Evolutionary conservation across 2,329 filamentous ascomycete genomes (phyloP).

Genomic region (Fusarium albidum): DNA sequence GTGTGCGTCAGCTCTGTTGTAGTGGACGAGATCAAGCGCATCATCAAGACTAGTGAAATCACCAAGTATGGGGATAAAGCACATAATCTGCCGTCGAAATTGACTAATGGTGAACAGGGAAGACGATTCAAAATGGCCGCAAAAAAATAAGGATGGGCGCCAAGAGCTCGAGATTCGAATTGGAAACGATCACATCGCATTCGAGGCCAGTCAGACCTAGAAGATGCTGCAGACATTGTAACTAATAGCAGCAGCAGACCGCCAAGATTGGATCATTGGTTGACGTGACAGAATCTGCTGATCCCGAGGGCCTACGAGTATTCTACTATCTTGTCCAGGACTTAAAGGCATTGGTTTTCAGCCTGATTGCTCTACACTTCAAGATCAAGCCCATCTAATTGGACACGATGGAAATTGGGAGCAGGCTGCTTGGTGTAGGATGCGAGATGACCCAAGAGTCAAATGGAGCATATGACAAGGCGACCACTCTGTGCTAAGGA

Average conservation of each 20-base stretch:
- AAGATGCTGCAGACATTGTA: neutral
- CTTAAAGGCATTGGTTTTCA: constrained; percentile 95
- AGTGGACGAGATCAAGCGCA: constrained; percentile 94
- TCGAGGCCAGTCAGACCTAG: constrained; percentile 72
- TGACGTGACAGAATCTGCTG: constrained; percentile 94
- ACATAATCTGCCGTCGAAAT: constrained; percentile 1
- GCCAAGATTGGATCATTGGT: constrained; percentile 98
- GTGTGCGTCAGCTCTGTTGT: constrained; percentile 95
- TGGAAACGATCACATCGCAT: constrained; percentile 95
- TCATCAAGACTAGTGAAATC: constrained; percentile 97
- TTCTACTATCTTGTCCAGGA: constrained; percentile 99
- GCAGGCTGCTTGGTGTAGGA: constrained; percentile 4
- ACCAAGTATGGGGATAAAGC: constrained; percentile 73
- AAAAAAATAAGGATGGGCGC: constrained; percentile 98
- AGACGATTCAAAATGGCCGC: constrained; percentile 98
- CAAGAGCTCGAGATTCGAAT: constrained; percentile 96
- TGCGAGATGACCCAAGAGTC: neutral
- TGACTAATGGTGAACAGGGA: constrained; percentile 66
- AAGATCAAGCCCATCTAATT: constrained; percentile 83
- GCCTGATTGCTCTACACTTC: constrained; percentile 95
- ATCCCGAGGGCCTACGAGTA: constrained; percentile 93
- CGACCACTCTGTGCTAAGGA: constrained; percentile 4
- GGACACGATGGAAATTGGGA: constrained; percentile 6
- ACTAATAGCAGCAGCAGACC: constrained; percentile 65
- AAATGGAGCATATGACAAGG: constrained; percentile 1